These are phyloP conservation scores for Globisporangium carolinianum DNA, from an alignment of 352 stramenopile species.

Conservation along the genomic window DNA sequence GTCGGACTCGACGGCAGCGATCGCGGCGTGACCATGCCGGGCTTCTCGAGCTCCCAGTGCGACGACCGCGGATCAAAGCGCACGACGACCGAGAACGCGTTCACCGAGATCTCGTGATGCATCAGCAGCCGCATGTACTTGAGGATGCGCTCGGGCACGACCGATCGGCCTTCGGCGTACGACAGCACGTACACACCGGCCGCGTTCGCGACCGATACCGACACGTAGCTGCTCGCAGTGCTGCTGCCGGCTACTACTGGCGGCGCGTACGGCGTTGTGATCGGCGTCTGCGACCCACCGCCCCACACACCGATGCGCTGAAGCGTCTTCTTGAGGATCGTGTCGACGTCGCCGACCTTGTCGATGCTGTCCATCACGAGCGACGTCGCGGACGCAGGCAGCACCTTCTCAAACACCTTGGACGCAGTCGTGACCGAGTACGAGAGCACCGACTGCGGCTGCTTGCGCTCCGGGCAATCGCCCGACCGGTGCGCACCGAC, in stretches of 20 bases:
- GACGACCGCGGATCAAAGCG: conserved; percentile 61
- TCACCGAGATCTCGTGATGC: conserved; percentile 81
- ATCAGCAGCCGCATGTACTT: conserved; percentile 86
- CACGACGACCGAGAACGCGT: conserved; percentile 77
- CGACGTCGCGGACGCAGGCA: conserved; percentile 39
- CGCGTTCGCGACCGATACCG: conserved; percentile 15
- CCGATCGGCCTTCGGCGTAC: conserved; percentile 63
- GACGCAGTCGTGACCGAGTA: conserved; percentile 63
- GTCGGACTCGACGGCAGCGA: conserved; percentile 68
- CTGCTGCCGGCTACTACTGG: not conserved
- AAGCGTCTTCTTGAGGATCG: conserved; percentile 58
- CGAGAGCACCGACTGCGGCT: conserved; percentile 37
- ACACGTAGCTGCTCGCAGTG: conserved; percentile 10
- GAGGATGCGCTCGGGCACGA: conserved; percentile 70
- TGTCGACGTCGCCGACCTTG: conserved; percentile 67
- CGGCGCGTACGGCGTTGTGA: conserved; percentile 63
- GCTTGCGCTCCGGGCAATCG: conserved; percentile 34
- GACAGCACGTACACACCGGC: conserved; percentile 68
- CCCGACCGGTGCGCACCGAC: conserved; percentile 54
- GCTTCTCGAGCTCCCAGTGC: conserved; percentile 70
- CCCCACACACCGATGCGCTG: conserved; percentile 72
- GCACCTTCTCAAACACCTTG: conserved; percentile 55
- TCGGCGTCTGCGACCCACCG: conserved; percentile 74
- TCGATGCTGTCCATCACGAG: conserved; percentile 60
- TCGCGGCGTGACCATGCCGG: conserved; percentile 72